A percentile compares a stretch with the other conserved stretches of the same genome.
Conservation (phyloP, 73 alveolate species). For the Paramecium bursaria region DNA sequence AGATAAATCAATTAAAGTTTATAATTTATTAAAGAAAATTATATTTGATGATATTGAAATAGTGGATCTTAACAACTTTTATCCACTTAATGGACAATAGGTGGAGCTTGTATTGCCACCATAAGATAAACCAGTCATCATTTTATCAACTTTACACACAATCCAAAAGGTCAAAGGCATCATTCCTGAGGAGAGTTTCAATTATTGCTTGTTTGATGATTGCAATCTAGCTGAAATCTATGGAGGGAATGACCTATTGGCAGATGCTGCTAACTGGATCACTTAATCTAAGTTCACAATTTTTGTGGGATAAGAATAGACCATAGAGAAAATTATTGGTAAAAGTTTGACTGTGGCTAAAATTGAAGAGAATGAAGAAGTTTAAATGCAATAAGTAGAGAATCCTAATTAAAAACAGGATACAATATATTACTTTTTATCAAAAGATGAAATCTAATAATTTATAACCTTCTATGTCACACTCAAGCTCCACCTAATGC, state of each 20-base stretch:
- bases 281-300: not conserved
- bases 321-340: conserved; percentile 7
- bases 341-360: conserved; percentile 52
- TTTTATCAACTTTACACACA: conserved; percentile 26
- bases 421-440: not conserved
- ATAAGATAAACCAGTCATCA: not conserved
- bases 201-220: conserved; percentile 48
- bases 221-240: conserved; percentile 25
- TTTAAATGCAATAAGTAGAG: not conserved
- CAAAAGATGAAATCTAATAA: not conserved
- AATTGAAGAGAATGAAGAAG: conserved; percentile 50
- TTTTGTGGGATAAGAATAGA: conserved; percentile 36
- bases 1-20: conserved; percentile 6
- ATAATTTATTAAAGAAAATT: not conserved
- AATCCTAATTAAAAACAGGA: not conserved
- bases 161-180: conserved; percentile 6
- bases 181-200: not conserved
- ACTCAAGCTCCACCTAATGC: not conserved
- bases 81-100: conserved; percentile 27
- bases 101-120: conserved; percentile 28
- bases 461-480: conserved; percentile 20
- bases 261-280: conserved; percentile 20
- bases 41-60: not conserved
- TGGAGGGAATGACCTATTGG: conserved; percentile 23
- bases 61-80: conserved; percentile 26